phyloP scores from a whole-genome alignment of 306 rosid species.

The Trichosanthes truncata region DNA sequence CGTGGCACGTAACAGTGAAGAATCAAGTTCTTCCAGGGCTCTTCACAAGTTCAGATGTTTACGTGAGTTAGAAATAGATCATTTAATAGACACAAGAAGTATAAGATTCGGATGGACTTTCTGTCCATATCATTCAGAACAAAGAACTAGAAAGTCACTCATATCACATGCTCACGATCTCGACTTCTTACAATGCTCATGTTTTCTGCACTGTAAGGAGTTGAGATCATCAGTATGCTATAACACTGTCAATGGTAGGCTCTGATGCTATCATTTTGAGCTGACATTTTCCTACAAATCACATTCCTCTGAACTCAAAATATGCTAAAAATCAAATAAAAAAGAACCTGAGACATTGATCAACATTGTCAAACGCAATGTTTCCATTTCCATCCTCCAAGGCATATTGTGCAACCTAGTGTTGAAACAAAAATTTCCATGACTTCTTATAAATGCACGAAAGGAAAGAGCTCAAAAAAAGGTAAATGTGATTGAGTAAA shows the following conservation, averaged over 20 bases:
- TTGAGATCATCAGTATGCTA: background rate
- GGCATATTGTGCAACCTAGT: slow-evolving; percentile 84
- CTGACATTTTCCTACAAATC: background rate
- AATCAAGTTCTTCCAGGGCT: slow-evolving; percentile 86
- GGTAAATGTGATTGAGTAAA: background rate
- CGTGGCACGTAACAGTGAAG: slow-evolving; percentile 59
- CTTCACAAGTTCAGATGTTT: slow-evolving; percentile 24
- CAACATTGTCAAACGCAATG: slow-evolving; percentile 47
- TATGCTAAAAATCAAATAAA: background rate
- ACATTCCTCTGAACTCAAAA: background rate
- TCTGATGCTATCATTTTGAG: background rate
- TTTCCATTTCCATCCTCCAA: slow-evolving; percentile 67
- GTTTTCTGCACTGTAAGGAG: background rate
- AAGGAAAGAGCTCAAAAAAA: background rate
- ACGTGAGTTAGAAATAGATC: slow-evolving; percentile 9
- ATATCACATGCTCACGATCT: background rate
- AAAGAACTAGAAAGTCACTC: background rate
- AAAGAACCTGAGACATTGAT: slow-evolving; percentile 72
- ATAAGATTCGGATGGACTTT: slow-evolving; percentile 2
- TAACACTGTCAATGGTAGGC: background rate
- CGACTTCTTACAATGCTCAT: background rate
- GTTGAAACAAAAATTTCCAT: slow-evolving; percentile 14
- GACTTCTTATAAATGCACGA: too few relatives aligned
- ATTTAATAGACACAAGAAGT: background rate
- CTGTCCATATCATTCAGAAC: background rate